A percentile compares a stretch with the other conserved stretches of the same genome.
Conservation (phyloP, 176 grass and related monocot species). For the Poa annua region DNA sequence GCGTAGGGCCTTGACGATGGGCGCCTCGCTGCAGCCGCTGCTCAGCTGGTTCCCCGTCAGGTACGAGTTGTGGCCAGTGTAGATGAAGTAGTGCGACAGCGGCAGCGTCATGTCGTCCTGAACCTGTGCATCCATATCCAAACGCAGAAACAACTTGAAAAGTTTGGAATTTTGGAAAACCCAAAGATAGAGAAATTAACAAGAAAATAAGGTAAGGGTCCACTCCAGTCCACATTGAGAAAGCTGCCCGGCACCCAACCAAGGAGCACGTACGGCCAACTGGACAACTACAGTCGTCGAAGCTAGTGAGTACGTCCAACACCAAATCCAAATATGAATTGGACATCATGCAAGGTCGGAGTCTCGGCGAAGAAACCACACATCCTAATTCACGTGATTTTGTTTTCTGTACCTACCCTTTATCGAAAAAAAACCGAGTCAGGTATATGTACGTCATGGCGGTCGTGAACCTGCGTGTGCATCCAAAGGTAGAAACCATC, state of each 20-base stretch:
- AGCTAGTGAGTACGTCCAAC: background rate
- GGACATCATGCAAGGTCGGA: background rate
- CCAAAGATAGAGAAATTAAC: background rate
- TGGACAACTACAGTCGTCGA: background rate
- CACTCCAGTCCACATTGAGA: background rate
- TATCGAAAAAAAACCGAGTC: too few species aligned
- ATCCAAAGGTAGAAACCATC: background rate
- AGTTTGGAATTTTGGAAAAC: background rate
- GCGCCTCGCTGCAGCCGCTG: slow-evolving; percentile 76
- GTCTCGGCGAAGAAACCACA: too few species aligned
- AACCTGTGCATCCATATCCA: slow-evolving; percentile 41
- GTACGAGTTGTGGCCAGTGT: slow-evolving; percentile 96
- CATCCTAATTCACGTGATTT: too few species aligned
- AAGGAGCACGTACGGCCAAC: background rate
- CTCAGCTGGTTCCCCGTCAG: slow-evolving; percentile 87
- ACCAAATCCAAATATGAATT: background rate
- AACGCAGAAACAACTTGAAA: background rate
- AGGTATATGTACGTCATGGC: too few species aligned
- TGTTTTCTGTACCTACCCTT: too few species aligned
- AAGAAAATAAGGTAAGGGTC: too few species aligned
- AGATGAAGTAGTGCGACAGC: slow-evolving; percentile 93
- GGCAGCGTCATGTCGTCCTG: slow-evolving; percentile 61
- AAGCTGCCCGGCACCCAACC: background rate
- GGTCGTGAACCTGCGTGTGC: too few species aligned
- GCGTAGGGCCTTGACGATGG: slow-evolving; percentile 68